phyloP scores from a whole-genome alignment of 345 rosid species.

The Eucalyptus polybractea region DNA sequence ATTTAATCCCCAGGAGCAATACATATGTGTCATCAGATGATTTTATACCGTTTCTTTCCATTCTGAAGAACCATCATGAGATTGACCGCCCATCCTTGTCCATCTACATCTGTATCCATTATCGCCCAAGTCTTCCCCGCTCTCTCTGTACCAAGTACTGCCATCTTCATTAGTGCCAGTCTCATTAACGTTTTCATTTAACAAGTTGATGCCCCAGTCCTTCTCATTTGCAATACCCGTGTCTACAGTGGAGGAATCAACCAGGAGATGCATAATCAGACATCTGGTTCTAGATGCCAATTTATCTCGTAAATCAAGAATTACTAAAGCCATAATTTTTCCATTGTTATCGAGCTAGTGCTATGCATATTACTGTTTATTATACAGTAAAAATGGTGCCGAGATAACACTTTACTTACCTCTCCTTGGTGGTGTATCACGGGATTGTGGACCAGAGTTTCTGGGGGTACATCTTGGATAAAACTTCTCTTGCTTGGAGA shows the following conservation, averaged over 20 bases:
- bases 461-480: conserved; percentile 76
- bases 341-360: no score
- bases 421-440: conserved; percentile 88
- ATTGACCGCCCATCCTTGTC: conserved; percentile 92
- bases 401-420: conserved; percentile 16
- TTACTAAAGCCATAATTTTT: not conserved
- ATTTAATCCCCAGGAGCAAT: not conserved
- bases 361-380: not conserved
- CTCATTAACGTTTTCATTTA: conserved; percentile 75
- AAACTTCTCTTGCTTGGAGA: conserved; percentile 68
- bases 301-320: not conserved
- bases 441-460: conserved; percentile 83
- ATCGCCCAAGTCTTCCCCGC: conserved; percentile 75
- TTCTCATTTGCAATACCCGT: conserved; percentile 98
- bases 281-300: not conserved
- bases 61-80: conserved; percentile 69
- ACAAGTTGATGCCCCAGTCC: conserved; percentile 88
- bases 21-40: not conserved
- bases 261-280: not conserved
- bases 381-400: not conserved
- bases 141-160: conserved; percentile 82
- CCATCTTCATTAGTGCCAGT: conserved; percentile 90
- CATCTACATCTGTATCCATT: conserved; percentile 96
- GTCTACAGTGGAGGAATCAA: conserved; percentile 29
- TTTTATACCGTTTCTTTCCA: conserved; percentile 87